These are phyloP conservation scores for Hymenoscyphus repandus DNA, from an alignment of 2,329 filamentous ascomycete genomes.

Conservation along the genomic window DNA sequence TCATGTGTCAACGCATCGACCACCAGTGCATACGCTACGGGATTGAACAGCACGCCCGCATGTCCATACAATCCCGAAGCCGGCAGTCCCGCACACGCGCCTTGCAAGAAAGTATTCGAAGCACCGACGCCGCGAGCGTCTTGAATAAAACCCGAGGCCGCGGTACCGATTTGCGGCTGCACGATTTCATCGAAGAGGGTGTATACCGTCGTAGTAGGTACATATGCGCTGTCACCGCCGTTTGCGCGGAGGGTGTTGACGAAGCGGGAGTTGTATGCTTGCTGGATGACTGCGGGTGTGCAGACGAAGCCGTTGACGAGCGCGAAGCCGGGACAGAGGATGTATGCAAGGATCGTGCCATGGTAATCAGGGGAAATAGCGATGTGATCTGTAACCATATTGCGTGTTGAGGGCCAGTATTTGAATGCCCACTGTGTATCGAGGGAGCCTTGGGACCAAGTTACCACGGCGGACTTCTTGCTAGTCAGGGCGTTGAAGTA, in stretches of 20 bases:
- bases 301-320: conserved; percentile 19
- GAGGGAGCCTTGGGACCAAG: conserved; percentile 51
- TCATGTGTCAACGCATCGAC: not conserved
- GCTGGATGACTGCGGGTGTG: conserved; percentile 42
- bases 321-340: conserved; percentile 23
- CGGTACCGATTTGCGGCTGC: conserved; percentile 41
- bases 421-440: conserved; percentile 53
- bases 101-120: conserved; percentile 45
- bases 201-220: conserved; percentile 50
- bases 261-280: conserved; percentile 40
- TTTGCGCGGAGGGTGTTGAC: conserved; percentile 37
- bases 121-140: conserved; percentile 37
- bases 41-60: conserved; percentile 45
- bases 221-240: conserved; percentile 46
- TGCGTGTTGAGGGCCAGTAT: conserved; percentile 48
- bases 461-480: conserved; percentile 40
- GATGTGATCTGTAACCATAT: conserved; percentile 43
- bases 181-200: conserved; percentile 47
- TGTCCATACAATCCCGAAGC: conserved; percentile 45
- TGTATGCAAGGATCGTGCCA: conserved; percentile 37
- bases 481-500: conserved; percentile 40
- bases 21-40: conserved; percentile 37
- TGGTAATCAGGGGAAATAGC: conserved; percentile 48
- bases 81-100: conserved; percentile 34
- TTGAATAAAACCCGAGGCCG: conserved; percentile 43